phyloP scores from a whole-genome alignment of 495 filamentous ascomycete genomes.

The Niebla homalea region DNA sequence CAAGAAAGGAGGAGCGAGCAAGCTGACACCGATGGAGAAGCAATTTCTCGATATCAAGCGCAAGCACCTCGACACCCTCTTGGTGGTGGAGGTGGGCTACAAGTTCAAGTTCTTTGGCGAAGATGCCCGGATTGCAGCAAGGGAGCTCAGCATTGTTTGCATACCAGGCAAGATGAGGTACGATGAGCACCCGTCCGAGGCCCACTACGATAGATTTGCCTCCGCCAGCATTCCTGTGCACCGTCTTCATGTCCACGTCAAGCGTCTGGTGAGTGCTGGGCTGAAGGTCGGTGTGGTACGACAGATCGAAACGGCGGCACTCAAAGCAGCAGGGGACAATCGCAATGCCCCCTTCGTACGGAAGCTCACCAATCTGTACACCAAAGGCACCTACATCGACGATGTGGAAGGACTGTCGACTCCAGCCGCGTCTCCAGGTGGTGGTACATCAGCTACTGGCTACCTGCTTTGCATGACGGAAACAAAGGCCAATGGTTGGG shows the following conservation, averaged over 20 bases:
- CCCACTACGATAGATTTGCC: slow-evolving; percentile 83
- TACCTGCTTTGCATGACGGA: slow-evolving; percentile 92
- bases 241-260: slow-evolving; percentile 85
- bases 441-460: slow-evolving; percentile 58
- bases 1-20: slow-evolving; percentile 53
- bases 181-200: slow-evolving; percentile 88
- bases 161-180: slow-evolving; percentile 92
- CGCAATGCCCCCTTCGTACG: slow-evolving; percentile 83
- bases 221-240: slow-evolving; percentile 93
- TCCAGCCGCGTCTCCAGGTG: slow-evolving; percentile 29
- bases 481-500: slow-evolving; percentile 67
- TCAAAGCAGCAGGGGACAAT: slow-evolving; percentile 95
- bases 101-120: slow-evolving; percentile 99
- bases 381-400: slow-evolving; percentile 96
- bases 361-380: slow-evolving; percentile 93
- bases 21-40: slow-evolving; percentile 89
- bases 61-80: slow-evolving; percentile 74
- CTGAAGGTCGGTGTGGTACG: slow-evolving; percentile 94
- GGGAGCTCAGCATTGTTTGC: slow-evolving; percentile 88
- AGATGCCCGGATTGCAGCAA: slow-evolving; percentile 80
- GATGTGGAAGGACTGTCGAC: slow-evolving; percentile 71
- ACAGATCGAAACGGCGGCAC: slow-evolving; percentile 93
- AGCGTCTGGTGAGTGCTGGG: slow-evolving; percentile 79
- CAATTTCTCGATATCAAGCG: slow-evolving; percentile 90
- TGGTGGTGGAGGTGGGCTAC: slow-evolving; percentile 92